A percentile compares a stretch with the other conserved stretches of the same genome.
Evolutionary conservation across 345 rosid genomes (phyloP).

Genomic region (Triadica sebifera): DNA sequence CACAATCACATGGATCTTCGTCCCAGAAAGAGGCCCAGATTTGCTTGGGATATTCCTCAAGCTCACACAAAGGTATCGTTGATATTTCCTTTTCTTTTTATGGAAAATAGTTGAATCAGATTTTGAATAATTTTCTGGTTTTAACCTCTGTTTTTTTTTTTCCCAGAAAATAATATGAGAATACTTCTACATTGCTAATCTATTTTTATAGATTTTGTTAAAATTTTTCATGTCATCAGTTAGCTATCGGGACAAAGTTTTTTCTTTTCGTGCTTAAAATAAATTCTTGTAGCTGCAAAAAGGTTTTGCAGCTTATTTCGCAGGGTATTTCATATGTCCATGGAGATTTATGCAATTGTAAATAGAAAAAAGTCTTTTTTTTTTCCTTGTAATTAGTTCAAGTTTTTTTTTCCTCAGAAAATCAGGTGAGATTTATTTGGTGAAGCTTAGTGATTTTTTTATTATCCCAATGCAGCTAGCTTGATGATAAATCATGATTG

Average conservation of each 20-base stretch:
- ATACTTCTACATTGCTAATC: not conserved
- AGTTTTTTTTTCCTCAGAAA: not conserved
- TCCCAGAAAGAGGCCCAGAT: slow-evolving; percentile 56
- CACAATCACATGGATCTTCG: slow-evolving; percentile 58
- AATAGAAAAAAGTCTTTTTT: not conserved
- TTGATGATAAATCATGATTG: not conserved
- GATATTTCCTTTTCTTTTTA: not conserved
- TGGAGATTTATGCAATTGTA: not conserved
- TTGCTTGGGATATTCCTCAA: slow-evolving; percentile 56
- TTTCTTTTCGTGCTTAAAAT: not conserved
- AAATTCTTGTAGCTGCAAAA: not conserved
- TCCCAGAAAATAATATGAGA: not conserved
- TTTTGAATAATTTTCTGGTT: not conserved
- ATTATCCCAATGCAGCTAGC: not conserved
- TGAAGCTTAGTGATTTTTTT: not conserved
- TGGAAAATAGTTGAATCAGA: not conserved
- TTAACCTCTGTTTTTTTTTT: not conserved
- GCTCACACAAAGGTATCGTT: slow-evolving; percentile 43
- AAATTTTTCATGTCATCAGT: not conserved
- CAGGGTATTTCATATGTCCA: not conserved
- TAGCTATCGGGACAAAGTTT: not conserved
- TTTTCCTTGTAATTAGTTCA: not conserved
- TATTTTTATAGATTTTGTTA: not conserved
- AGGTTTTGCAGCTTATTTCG: not conserved
- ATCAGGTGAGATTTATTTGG: not conserved